Conservation (phyloP, 345 rosid species). For the Eucalyptus regnans region DNA sequence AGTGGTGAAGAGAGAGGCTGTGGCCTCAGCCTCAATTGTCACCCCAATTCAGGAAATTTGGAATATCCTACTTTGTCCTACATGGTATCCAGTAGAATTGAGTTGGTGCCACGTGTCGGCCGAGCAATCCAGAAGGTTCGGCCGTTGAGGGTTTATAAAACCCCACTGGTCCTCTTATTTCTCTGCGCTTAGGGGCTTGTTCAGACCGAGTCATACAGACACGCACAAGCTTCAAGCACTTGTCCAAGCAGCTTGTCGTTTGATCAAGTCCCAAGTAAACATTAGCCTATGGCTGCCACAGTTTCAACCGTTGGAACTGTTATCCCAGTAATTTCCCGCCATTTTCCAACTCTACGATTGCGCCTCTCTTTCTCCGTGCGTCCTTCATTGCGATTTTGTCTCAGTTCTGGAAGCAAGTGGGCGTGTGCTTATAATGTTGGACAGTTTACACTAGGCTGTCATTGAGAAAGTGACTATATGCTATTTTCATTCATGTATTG, state of each 20-base stretch:
- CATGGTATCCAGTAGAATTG: background rate
- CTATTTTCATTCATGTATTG: background rate
- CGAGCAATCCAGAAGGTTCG: background rate
- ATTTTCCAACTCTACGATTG: background rate
- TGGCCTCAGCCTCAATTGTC: background rate
- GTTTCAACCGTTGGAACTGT: background rate
- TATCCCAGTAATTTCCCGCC: background rate
- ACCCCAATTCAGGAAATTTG: background rate
- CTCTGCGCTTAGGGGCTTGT: background rate
- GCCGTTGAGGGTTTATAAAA: background rate
- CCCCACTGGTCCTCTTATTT: background rate
- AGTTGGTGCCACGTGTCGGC: background rate
- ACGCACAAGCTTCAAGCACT: background rate
- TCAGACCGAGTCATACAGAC: background rate
- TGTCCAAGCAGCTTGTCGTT: background rate
- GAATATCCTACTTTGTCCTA: background rate
- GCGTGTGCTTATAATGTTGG: background rate
- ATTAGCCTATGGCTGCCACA: conserved; percentile 1
- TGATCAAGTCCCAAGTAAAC: background rate
- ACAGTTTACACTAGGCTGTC: background rate
- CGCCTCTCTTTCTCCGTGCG: background rate
- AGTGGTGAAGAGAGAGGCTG: background rate
- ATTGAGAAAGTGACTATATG: background rate
- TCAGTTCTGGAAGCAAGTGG: background rate
- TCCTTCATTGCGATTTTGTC: background rate